phyloP scores from a whole-genome alignment of 305 asterid species.

The Fraxinus ornus region DNA sequence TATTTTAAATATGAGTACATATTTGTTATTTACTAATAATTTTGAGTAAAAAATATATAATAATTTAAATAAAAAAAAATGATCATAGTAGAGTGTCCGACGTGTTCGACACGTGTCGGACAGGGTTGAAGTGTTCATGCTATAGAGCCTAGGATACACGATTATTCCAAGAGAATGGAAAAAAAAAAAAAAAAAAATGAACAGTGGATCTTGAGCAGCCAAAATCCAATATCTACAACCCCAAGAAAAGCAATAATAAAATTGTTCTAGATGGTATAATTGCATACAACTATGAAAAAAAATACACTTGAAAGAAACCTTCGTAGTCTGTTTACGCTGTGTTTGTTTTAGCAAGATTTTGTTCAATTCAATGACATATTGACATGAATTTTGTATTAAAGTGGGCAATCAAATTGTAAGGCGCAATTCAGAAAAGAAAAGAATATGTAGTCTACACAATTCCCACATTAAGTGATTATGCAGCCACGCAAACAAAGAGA shows the following conservation, averaged over 20 bases:
- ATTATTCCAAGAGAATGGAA: neutral
- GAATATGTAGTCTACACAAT: neutral
- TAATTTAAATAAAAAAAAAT: no score
- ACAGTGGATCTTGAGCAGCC: neutral
- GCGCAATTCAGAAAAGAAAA: neutral
- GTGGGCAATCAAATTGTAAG: neutral
- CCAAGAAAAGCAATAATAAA: neutral
- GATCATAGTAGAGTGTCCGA: no score
- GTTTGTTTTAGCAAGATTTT: neutral
- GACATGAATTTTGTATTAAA: neutral
- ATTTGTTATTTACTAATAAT: no score
- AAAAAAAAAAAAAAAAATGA: neutral
- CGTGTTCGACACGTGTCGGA: no score
- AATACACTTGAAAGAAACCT: neutral
- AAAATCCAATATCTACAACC: neutral
- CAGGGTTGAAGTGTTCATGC: no score
- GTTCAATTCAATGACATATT: neutral
- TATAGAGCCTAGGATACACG: neutral
- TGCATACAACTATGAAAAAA: neutral
- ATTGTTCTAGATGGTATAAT: neutral
- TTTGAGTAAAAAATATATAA: no score
- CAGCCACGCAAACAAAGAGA: neutral
- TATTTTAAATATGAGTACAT: no score
- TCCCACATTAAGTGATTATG: neutral
- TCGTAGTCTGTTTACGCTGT: neutral